A percentile compares a stretch with the other conserved stretches of the same genome.
These are phyloP conservation scores for Linnemannia elongata DNA, from an alignment of 192 early-diverging fungal species.

Conservation along the genomic window DNA sequence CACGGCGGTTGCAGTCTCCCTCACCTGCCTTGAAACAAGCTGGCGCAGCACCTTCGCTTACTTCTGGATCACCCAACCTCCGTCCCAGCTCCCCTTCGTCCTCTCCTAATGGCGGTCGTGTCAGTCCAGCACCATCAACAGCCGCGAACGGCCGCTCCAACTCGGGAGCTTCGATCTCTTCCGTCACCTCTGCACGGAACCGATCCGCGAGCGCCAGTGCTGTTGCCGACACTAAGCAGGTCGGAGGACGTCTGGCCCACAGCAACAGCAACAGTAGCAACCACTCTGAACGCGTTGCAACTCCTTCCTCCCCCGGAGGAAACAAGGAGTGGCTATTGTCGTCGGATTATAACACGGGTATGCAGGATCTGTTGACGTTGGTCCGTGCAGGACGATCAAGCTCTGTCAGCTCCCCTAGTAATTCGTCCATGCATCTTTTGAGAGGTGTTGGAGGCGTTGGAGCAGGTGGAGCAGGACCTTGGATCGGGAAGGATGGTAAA, in stretches of 20 bases:
- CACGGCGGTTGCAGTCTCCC: slow-evolving; percentile 40
- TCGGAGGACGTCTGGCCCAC: background rate
- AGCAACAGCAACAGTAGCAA: slow-evolving; percentile 11
- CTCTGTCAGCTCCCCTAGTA: slow-evolving; percentile 40
- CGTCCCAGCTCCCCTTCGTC: slow-evolving; percentile 17
- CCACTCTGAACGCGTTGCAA: background rate
- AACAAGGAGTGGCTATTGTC: slow-evolving; percentile 49
- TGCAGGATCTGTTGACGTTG: slow-evolving; percentile 48
- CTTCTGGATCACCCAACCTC: background rate
- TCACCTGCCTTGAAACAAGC: slow-evolving; percentile 20
- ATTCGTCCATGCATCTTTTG: slow-evolving; percentile 13
- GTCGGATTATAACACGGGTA: slow-evolving; percentile 50
- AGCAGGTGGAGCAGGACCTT: slow-evolving; percentile 7
- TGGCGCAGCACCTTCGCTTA: background rate
- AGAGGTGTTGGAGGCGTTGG: background rate
- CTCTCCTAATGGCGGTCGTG: background rate
- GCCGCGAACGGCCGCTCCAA: slow-evolving; percentile 9
- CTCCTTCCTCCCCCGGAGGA: background rate
- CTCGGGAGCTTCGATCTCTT: slow-evolving; percentile 18
- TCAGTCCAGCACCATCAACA: background rate
- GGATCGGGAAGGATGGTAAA: slow-evolving; percentile 52
- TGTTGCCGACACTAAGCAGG: background rate
- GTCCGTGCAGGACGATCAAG: slow-evolving; percentile 45
- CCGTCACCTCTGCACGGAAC: slow-evolving; percentile 1
- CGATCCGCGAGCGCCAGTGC: slow-evolving; percentile 37